Base-by-base conservation (phyloP, 345 rosid genomes). In the Bruguiera sexangula region DNA sequence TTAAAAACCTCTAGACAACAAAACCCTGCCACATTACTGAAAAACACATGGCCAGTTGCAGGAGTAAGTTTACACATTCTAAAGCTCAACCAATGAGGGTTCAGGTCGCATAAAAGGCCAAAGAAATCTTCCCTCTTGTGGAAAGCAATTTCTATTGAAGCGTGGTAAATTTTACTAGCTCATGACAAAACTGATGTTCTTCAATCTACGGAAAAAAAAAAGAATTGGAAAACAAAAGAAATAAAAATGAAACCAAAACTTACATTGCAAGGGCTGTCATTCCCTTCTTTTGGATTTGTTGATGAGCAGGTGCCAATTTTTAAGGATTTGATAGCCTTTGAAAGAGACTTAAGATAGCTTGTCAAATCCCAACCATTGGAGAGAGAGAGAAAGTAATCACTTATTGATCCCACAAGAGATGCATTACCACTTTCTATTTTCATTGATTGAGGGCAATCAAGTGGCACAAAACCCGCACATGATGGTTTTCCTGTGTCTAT, bases 351-450 rank as follows among this genome's bases (percentile, higher is more conserved):
- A 53, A 92, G 92, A 81, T 92, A 95, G 85, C 97, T 90, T 62
- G 86, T 85, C 85, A 95, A 69, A 77, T 95, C 94, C 99, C 99
- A 95, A 59, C 99, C 92, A 82, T 95, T 92, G 72, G 99, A 95
- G 65, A 95, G 85, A n/a, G 98, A 92, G 7, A 95, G 88, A 78
- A 95, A 95, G 78, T 90, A 95, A 77, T 95, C 99, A 32, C 98
- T 95, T 74, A 92, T 85, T n/a, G 97, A 92, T 82, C 98, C 99
- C 74, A 95, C 83, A 37, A 92, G 91, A 71, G 98, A 95, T 66
- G 97, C 85, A 72, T 87, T 89, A 74, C 84, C 89, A 83, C 96
- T 90, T 79, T 92, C 97, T 79, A 92, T 92, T 85, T 92, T 95
- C 99, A 95, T 88, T 61, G 99, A 88, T 59, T 92, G 97, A 74